These are phyloP conservation scores for Schizochytrium sp. DNA, from an alignment of 108 stramenopile species.

Conservation along the genomic window DNA sequence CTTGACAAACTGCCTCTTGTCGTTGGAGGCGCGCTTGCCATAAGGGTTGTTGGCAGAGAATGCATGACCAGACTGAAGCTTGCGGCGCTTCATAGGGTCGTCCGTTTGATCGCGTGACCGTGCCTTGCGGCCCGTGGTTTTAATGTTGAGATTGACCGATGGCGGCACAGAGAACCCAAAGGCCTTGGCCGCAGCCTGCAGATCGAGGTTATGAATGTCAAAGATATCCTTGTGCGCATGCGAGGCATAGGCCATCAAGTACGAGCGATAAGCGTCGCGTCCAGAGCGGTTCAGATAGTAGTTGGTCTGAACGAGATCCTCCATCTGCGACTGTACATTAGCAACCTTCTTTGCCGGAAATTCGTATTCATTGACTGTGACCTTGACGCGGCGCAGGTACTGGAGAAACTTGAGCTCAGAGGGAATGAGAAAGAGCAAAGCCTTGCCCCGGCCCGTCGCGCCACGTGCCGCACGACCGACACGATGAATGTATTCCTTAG, in stretches of 20 bases:
- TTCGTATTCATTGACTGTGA: slow-evolving; percentile 94
- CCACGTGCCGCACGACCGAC: slow-evolving; percentile 28
- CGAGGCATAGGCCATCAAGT: slow-evolving; percentile 89
- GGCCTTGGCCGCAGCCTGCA: slow-evolving; percentile 78
- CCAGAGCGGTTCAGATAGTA: slow-evolving; percentile 93
- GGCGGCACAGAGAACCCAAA: slow-evolving; percentile 97
- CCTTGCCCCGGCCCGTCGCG: slow-evolving; percentile 75
- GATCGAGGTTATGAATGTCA: slow-evolving; percentile 90
- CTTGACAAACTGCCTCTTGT: slow-evolving; percentile 81
- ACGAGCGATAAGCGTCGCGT: slow-evolving; percentile 88
- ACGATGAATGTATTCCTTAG: slow-evolving; percentile 89
- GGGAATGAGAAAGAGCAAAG: slow-evolving; percentile 92
- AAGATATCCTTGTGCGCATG: slow-evolving; percentile 95
- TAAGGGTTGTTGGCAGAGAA: slow-evolving; percentile 93
- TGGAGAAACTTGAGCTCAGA: slow-evolving; percentile 91
- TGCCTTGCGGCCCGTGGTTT: slow-evolving; percentile 63
- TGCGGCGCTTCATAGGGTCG: slow-evolving; percentile 28
- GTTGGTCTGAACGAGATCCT: slow-evolving; percentile 91
- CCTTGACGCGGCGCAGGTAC: slow-evolving; percentile 90
- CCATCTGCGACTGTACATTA: slow-evolving; percentile 84
- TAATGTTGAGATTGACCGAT: slow-evolving; percentile 84
- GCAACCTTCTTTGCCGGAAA: slow-evolving; percentile 87
- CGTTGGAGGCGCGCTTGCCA: slow-evolving; percentile 69
- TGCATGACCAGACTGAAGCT: slow-evolving; percentile 63
- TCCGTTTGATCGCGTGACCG: slow-evolving; percentile 42